Conservation (phyloP, 441 rosid species). For the Erodium moschatum region DNA sequence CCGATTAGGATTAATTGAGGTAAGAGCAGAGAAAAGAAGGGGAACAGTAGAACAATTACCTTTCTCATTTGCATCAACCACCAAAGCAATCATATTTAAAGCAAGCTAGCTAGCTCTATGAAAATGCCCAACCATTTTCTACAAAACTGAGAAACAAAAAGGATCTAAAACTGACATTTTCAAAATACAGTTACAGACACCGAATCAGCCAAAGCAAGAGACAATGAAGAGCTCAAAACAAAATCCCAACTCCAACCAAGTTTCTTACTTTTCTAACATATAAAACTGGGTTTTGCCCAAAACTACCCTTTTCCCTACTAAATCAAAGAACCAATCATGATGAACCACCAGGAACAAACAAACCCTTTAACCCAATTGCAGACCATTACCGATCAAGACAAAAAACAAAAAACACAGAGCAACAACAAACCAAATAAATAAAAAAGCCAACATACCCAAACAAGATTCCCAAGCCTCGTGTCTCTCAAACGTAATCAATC, state of each 20-base stretch:
- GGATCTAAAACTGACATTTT: slow-evolving; percentile 1
- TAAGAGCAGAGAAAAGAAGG: slow-evolving; percentile 7
- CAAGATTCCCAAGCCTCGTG: slow-evolving; percentile 20
- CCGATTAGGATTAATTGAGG: background rate
- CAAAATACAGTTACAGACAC: background rate
- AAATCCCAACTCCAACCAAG: slow-evolving; percentile 7
- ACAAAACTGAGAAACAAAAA: background rate
- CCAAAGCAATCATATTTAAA: slow-evolving; percentile 15
- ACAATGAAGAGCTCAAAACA: background rate
- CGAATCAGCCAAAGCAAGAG: slow-evolving; percentile 2
- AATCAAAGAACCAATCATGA: slow-evolving; percentile 13
- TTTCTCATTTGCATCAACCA: slow-evolving; percentile 19
- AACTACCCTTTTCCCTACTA: background rate
- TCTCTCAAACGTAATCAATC: slow-evolving; percentile 10
- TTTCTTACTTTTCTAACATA: background rate
- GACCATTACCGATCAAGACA: slow-evolving; percentile 16
- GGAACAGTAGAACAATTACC: slow-evolving; percentile 9
- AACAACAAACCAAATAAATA: slow-evolving; percentile 9
- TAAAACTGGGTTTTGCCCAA: slow-evolving; percentile 6
- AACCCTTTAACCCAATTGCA: slow-evolving; percentile 11
- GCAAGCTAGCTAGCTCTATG: background rate
- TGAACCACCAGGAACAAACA: background rate
- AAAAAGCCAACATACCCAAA: slow-evolving; percentile 20
- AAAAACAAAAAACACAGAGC: slow-evolving; percentile 13
- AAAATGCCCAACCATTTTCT: background rate